A percentile compares a stretch with the other conserved stretches of the same genome.
phyloP scores from a whole-genome alignment of 2,329 filamentous ascomycete genomes.

The Xylaria arbuscula region DNA sequence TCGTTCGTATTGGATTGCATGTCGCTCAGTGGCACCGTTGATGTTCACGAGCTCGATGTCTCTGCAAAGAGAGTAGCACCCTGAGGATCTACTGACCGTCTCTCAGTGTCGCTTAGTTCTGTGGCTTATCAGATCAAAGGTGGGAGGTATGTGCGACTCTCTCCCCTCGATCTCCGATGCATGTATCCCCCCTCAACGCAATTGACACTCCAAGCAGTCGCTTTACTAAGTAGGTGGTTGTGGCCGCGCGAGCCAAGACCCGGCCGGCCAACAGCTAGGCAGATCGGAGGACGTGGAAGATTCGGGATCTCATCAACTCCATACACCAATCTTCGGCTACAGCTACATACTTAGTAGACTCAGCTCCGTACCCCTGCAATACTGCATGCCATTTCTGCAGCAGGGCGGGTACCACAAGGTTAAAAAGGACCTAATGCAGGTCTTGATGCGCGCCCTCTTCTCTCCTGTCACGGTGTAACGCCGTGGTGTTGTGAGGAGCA shows the following conservation, averaged over 20 bases:
- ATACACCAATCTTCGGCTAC: slow-evolving; percentile 33
- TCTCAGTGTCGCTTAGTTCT: slow-evolving; percentile 20
- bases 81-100: slow-evolving; percentile 2
- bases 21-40: slow-evolving; percentile 19
- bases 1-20: slow-evolving; percentile 22
- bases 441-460: slow-evolving; percentile 31
- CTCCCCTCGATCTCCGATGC: slow-evolving; percentile 37
- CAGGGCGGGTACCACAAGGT: slow-evolving; percentile 29
- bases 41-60: slow-evolving; percentile 19
- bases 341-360: slow-evolving; percentile 36
- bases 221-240: slow-evolving; percentile 34
- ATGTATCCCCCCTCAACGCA: slow-evolving; percentile 28
- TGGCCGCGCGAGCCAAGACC: slow-evolving; percentile 30
- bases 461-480: slow-evolving; percentile 37
- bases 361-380: slow-evolving; percentile 34
- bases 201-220: slow-evolving; percentile 30
- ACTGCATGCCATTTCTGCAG: slow-evolving; percentile 33
- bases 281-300: slow-evolving; percentile 32
- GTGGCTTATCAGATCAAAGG: slow-evolving; percentile 31
- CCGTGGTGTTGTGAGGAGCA: slow-evolving; percentile 26
- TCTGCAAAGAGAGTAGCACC: slow-evolving; percentile 26
- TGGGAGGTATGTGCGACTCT: slow-evolving; percentile 17
- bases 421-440: slow-evolving; percentile 38
- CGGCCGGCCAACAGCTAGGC: slow-evolving; percentile 23
- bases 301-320: slow-evolving; percentile 34